Base-by-base conservation (phyloP, 768 basidiomycete genomes). In the Dentipellis sp. region DNA sequence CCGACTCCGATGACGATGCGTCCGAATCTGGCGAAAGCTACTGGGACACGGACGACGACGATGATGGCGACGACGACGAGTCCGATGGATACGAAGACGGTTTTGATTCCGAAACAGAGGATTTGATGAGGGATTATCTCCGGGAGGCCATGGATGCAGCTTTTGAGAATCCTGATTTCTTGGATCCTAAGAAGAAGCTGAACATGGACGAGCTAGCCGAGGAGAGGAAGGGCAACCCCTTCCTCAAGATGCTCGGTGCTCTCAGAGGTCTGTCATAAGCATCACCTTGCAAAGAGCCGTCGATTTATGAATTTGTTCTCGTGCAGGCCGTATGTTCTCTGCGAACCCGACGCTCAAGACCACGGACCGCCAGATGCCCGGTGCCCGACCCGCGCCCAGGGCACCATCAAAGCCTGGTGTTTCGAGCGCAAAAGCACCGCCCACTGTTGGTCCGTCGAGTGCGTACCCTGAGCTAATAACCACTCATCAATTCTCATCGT, bases 121-220 rank as follows among this genome's bases (percentile, higher is more conserved):
- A 84, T 6, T 6, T 56, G 87, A 87, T 59, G 86, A 86, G 53
- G 75, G 78, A 58, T 67, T 88, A 29, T 70, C 59, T 82, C 23
- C 75, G 81, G 51, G 83, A 87, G 63, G 90, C 88, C 3, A 87
- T 90, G 86, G 82, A 88, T 58, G 72, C 77, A 16, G 82, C 80
- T 0, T 73, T 79, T 62, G 72, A 81, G 52, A 74, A 69, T 42
- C 72, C 78, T 17, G 84, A 83, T 54, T 83, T 82, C 67, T 74
- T 81, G 51, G 80, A 85, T 63, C 72, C 73, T 34, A 73, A 70
- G 55, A 67, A 68, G 12, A 65, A 67, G 14, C 72, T 73, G 7
- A 65, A 69, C 2, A 72, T 77, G 49, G 66, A 73, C 40, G 66
- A 73, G 11, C 60, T 74, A 6, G 67, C 69, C 12, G 79, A 82